Evolutionary conservation across 2,329 filamentous ascomycete species (phyloP).

Genomic region (Fusarium sp.): DNA sequence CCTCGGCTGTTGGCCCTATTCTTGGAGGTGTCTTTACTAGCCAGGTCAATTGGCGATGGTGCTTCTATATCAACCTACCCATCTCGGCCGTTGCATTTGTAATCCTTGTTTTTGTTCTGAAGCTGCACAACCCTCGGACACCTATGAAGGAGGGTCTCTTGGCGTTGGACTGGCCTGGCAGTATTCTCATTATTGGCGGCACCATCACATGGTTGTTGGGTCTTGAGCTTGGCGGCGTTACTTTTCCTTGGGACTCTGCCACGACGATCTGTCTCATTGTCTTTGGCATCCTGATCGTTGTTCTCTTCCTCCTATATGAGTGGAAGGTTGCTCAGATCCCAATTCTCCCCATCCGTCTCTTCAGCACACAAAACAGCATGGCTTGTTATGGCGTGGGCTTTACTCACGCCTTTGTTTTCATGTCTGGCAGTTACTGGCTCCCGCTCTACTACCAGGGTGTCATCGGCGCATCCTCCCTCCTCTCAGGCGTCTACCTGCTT

Average conservation of each 20-base stretch:
- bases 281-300: conserved; percentile 72
- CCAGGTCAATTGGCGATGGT: conserved; percentile 74
- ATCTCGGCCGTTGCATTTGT: conserved; percentile 57
- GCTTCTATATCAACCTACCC: conserved; percentile 71
- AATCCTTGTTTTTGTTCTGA: conserved; percentile 68
- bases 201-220: conserved; percentile 89
- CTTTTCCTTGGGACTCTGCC: conserved; percentile 77
- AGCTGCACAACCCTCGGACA: conserved; percentile 74
- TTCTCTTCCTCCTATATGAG: conserved; percentile 76
- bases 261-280: conserved; percentile 80
- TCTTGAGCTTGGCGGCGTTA: conserved; percentile 82
- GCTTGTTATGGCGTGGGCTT: conserved; percentile 73
- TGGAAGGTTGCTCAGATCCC: conserved; percentile 78
- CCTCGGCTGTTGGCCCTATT: conserved; percentile 71
- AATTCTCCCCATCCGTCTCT: conserved; percentile 78
- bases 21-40: conserved; percentile 74
- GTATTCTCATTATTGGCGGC: conserved; percentile 72
- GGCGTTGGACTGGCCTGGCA: conserved; percentile 68
- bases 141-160: conserved; percentile 68
- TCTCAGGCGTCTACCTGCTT: conserved; percentile 78
- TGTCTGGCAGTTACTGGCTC: conserved; percentile 80
- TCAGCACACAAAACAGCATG: conserved; percentile 71
- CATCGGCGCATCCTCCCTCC: conserved; percentile 71
- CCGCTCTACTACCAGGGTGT: conserved; percentile 87
- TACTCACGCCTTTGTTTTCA: conserved; percentile 80